These are phyloP conservation scores for Extremus antarcticus DNA, from an alignment of 495 filamentous ascomycete genomes.

Conservation along the genomic window DNA sequence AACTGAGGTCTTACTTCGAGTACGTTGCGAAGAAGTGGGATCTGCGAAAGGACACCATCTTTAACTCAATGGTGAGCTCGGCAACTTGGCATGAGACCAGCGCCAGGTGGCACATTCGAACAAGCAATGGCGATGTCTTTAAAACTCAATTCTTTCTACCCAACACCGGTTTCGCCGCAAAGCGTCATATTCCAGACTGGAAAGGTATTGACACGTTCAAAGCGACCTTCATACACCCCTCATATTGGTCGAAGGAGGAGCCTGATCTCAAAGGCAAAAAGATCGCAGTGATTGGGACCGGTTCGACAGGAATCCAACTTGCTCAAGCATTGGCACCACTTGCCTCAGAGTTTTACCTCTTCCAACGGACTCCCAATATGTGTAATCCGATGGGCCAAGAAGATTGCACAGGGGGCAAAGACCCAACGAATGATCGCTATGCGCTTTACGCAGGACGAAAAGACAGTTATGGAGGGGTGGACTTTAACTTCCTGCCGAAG, in stretches of 20 bases:
- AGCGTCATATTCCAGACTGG: constrained; percentile 34
- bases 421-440: background rate
- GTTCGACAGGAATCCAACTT: constrained; percentile 38
- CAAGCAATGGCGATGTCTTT: constrained; percentile 4
- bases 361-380: constrained; percentile 30
- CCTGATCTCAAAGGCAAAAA: constrained; percentile 41
- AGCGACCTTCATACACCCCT: constrained; percentile 44
- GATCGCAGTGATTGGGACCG: constrained; percentile 48
- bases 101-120: constrained; percentile 12
- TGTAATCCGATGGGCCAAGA: constrained; percentile 19
- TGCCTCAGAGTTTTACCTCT: constrained; percentile 34
- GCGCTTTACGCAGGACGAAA: background rate
- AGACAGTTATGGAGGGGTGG: constrained; percentile 29
- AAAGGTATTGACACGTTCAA: constrained; percentile 41
- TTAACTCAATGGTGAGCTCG: constrained; percentile 13
- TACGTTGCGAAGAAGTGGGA: constrained; percentile 18
- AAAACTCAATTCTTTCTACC: background rate
- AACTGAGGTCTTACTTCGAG: constrained; percentile 20
- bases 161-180: constrained; percentile 5
- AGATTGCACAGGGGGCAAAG: constrained; percentile 12
- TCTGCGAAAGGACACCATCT: constrained; percentile 16
- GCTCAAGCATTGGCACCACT: constrained; percentile 33
- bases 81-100: constrained; percentile 13
- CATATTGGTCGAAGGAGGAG: constrained; percentile 44
- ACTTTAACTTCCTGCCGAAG: constrained; percentile 29